Percentiles rank a stretch among this genome's conserved stretches.
phyloP scores from a whole-genome alignment of 768 basidiomycete genomes.

The Boletus vinaceobasis region DNA sequence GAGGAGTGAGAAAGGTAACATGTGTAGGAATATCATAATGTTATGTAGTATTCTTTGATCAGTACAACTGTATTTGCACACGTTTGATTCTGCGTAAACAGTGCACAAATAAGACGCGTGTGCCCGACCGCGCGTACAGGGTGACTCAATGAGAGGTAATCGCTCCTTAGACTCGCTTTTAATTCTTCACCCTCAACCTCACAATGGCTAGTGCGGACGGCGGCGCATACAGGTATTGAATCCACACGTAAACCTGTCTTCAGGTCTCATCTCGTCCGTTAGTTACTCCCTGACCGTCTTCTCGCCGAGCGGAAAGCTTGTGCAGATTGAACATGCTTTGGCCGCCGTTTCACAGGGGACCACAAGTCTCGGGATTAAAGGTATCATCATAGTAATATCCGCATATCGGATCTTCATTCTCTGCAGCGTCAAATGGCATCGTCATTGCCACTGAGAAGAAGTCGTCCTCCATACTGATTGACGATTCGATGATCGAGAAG shows the following conservation, averaged over 20 bases:
- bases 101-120: constrained; percentile 28
- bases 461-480: constrained; percentile 93
- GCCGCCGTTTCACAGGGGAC: constrained; percentile 95
- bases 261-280: constrained; percentile 18
- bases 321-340: constrained; percentile 99
- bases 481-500: constrained; percentile 97
- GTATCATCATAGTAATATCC: constrained; percentile 43
- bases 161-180: constrained; percentile 22
- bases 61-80: constrained; percentile 11
- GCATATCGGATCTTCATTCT: constrained; percentile 16
- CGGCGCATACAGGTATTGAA: constrained; percentile 67
- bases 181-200: constrained; percentile 12
- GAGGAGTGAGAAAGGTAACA: constrained; percentile 11
- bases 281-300: constrained; percentile 99
- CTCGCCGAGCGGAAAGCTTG: constrained; percentile 97
- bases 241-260: constrained; percentile 16
- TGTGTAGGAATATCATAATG: background rate
- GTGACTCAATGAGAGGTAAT: constrained; percentile 4
- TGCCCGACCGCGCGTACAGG: constrained; percentile 27
- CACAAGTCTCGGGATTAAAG: constrained; percentile 98
- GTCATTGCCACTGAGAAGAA: constrained; percentile 99
- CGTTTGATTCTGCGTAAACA: constrained; percentile 23
- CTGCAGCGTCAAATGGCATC: constrained; percentile 93
- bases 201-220: constrained; percentile 80
- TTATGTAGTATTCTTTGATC: background rate